phyloP scores from a whole-genome alignment of 306 rosid genomes.

The Trifolium fragiferum region DNA sequence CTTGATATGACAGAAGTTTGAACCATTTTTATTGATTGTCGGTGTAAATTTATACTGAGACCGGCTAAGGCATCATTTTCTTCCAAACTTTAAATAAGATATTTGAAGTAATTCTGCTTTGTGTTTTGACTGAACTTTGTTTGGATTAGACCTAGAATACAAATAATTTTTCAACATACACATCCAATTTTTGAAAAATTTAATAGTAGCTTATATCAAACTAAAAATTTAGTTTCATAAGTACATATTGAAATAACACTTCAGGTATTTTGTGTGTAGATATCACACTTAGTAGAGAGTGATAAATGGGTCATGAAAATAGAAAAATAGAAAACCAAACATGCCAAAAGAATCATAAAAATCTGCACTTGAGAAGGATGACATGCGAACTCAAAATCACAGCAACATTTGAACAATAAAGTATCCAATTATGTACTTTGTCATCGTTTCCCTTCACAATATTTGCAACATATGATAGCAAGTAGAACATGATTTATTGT shows the following conservation, averaged over 20 bases:
- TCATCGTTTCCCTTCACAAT: conserved; percentile 3
- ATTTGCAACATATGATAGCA: conserved; percentile 26
- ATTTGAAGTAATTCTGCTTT: no score
- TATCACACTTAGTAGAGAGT: background rate
- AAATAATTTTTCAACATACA: background rate
- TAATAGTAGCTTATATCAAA: background rate
- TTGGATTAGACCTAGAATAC: background rate
- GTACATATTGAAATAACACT: background rate
- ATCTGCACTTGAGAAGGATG: background rate
- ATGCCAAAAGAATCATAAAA: background rate
- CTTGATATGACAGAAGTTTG: no score
- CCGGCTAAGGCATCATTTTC: no score
- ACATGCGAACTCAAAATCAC: conserved; percentile 7
- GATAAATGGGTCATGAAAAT: background rate
- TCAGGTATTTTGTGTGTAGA: background rate
- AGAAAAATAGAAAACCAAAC: background rate
- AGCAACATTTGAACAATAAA: background rate
- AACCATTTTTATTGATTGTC: no score
- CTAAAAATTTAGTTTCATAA: background rate
- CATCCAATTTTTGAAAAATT: background rate
- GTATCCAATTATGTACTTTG: background rate
- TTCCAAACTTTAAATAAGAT: no score
- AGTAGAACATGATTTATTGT: conserved; percentile 16
- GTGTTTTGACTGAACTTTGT: no score
- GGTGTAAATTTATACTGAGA: no score